A percentile compares a stretch with the other conserved stretches of the same genome.
Conservation (phyloP, 2,329 filamentous ascomycete species). For the Pseudogymnoascus sp. region DNA sequence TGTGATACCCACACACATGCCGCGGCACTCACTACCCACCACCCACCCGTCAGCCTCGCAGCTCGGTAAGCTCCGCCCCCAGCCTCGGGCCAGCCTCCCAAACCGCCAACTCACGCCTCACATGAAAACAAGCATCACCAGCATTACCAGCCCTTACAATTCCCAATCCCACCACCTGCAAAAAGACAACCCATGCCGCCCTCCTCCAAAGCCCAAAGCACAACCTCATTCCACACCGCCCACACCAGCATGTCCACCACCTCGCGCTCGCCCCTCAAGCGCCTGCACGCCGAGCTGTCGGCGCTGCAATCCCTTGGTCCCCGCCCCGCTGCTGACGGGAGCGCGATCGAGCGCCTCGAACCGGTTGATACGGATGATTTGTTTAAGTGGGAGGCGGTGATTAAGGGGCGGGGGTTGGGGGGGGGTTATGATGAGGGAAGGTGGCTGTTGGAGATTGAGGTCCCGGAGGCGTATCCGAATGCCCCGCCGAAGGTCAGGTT, state of each 20-base stretch:
- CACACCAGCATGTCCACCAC: conserved; percentile 14
- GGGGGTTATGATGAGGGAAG: conserved; percentile 46
- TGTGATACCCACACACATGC: neutral
- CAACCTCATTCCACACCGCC: conserved; percentile 7
- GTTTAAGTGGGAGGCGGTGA: conserved; percentile 50
- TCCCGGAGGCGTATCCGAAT: conserved; percentile 73
- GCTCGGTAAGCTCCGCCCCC: conserved; percentile 1
- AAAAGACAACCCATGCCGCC: neutral
- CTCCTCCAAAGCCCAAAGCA: conserved; percentile 5
- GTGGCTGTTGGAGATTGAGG: conserved; percentile 71
- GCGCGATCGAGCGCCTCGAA: conserved; percentile 50
- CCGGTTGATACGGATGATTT: conserved; percentile 47
- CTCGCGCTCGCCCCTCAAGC: conserved; percentile 43
- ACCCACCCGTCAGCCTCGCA: neutral
- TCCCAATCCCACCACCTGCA: neutral
- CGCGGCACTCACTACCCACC: neutral
- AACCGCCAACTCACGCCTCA: neutral
- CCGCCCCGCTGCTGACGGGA: neutral
- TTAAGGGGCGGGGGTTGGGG: conserved; percentile 38
- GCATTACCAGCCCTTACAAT: neutral
- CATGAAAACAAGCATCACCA: neutral
- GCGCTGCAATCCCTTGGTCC: conserved; percentile 31
- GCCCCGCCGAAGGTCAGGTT: conserved; percentile 72
- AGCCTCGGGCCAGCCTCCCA: neutral
- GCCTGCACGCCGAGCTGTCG: conserved; percentile 51